phyloP scores from a whole-genome alignment of 495 filamentous ascomycete species.

The Penicillium ucsense region DNA sequence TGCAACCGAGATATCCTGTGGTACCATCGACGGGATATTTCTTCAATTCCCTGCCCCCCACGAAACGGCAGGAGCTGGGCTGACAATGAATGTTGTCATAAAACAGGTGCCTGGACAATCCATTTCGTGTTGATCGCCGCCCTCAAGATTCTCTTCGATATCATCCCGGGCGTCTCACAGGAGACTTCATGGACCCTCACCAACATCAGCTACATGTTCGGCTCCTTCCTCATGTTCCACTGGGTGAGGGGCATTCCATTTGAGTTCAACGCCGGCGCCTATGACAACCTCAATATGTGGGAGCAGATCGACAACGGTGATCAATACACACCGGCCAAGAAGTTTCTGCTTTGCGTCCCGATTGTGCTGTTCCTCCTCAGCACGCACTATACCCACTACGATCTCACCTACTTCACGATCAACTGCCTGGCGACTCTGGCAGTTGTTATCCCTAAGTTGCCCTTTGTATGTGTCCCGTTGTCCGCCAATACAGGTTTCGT shows the following conservation, averaged over 20 bases:
- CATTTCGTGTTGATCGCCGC: constrained; percentile 82
- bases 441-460: constrained; percentile 92
- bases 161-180: constrained; percentile 87
- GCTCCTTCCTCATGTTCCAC: constrained; percentile 98
- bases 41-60: too few relatives aligned
- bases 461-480: constrained; percentile 56
- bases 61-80: not conserved
- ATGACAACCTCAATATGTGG: constrained; percentile 99
- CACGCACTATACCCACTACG: constrained; percentile 98
- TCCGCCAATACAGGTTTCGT: too few relatives aligned
- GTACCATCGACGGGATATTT: too few relatives aligned
- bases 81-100: constrained; percentile 7
- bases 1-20: not conserved
- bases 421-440: constrained; percentile 86
- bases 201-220: constrained; percentile 98
- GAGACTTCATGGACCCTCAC: constrained; percentile 97
- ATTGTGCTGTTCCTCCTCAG: constrained; percentile 90
- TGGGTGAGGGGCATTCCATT: constrained; percentile 96
- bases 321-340: constrained; percentile 97
- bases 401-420: constrained; percentile 90
- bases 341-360: constrained; percentile 89
- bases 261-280: constrained; percentile 98
- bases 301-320: constrained; percentile 99
- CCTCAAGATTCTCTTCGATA: constrained; percentile 93
- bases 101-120: constrained; percentile 88